Conservation (phyloP, 2,329 filamentous ascomycete species). For the Fusarium aywerte region DNA sequence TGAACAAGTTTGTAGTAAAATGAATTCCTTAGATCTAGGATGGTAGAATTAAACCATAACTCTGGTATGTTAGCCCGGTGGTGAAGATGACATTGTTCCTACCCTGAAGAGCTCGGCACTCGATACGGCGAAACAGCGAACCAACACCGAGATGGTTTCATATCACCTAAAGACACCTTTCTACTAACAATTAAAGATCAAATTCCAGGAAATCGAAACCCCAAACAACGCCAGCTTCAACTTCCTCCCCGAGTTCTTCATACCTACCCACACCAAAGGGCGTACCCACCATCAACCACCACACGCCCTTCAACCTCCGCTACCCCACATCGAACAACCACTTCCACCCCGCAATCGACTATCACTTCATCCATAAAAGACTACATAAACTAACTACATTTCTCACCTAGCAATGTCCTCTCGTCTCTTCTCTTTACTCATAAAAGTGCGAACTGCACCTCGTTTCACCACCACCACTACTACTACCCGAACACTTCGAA, state of each 20-base stretch:
- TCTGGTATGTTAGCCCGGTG: too few relatives aligned
- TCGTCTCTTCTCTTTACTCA: constrained; percentile 23
- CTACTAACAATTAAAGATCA: background rate
- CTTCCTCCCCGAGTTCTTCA: background rate
- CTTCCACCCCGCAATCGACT: constrained; percentile 26
- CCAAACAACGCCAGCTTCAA: background rate
- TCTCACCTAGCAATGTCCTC: constrained; percentile 22
- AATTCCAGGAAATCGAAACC: too few relatives aligned
- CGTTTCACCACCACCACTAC: too few relatives aligned
- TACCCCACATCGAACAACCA: constrained; percentile 25
- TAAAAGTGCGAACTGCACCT: constrained; percentile 7
- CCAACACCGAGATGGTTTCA: too few relatives aligned
- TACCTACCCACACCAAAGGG: constrained; percentile 24
- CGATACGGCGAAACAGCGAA: background rate
- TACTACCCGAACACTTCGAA: constrained; percentile 45
- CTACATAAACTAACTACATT: constrained; percentile 13
- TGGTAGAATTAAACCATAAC: too few relatives aligned
- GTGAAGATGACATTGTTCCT: background rate
- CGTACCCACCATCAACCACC: constrained; percentile 13
- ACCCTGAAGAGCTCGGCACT: background rate
- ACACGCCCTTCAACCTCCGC: constrained; percentile 20
- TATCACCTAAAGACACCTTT: rapidly evolving
- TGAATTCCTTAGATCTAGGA: too few relatives aligned
- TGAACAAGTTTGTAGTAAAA: too few relatives aligned
- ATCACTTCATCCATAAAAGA: background rate